phyloP scores from a whole-genome alignment of 495 filamentous ascomycete genomes.

The Xylaria scruposa region DNA sequence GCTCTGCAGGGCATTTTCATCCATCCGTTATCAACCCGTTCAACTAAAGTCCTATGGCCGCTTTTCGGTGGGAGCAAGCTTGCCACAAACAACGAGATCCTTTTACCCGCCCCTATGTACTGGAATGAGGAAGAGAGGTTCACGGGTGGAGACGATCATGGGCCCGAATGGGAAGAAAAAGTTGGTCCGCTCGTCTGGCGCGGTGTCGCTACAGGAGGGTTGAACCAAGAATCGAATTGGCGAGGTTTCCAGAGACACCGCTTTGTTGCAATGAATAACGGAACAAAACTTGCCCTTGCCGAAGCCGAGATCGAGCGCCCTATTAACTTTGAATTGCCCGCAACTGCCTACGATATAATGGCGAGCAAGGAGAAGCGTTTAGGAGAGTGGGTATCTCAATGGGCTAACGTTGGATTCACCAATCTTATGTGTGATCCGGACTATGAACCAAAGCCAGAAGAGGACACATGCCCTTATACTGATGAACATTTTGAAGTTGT shows the following conservation, averaged over 20 bases:
- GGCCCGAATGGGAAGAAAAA: constrained; percentile 64
- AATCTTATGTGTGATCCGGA: constrained; percentile 51
- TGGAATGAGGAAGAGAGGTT: constrained; percentile 76
- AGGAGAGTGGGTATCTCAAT: constrained; percentile 48
- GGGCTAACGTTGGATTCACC: constrained; percentile 56
- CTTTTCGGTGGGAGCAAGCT: constrained; percentile 77
- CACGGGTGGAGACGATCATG: constrained; percentile 59
- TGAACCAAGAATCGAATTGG: constrained; percentile 66
- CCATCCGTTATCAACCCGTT: constrained; percentile 61
- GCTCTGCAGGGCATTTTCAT: constrained; percentile 73
- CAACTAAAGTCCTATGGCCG: constrained; percentile 64
- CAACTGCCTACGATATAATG: constrained; percentile 42
- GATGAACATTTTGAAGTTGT: constrained; percentile 51
- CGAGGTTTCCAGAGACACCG: constrained; percentile 71
- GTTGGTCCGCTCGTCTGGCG: constrained; percentile 65
- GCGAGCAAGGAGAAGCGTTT: constrained; percentile 44
- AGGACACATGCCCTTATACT: constrained; percentile 58
- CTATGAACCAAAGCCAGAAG: constrained; percentile 36
- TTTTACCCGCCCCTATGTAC: constrained; percentile 77
- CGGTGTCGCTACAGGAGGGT: constrained; percentile 70
- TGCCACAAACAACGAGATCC: constrained; percentile 76
- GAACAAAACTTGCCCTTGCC: constrained; percentile 57
- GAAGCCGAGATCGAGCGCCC: constrained; percentile 44
- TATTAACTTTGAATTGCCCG: constrained; percentile 50
- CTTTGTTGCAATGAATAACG: constrained; percentile 70